Evolutionary conservation across 768 basidiomycete genomes (phyloP).

Genomic region (Pseudohyphozyma bogoriensis): DNA sequence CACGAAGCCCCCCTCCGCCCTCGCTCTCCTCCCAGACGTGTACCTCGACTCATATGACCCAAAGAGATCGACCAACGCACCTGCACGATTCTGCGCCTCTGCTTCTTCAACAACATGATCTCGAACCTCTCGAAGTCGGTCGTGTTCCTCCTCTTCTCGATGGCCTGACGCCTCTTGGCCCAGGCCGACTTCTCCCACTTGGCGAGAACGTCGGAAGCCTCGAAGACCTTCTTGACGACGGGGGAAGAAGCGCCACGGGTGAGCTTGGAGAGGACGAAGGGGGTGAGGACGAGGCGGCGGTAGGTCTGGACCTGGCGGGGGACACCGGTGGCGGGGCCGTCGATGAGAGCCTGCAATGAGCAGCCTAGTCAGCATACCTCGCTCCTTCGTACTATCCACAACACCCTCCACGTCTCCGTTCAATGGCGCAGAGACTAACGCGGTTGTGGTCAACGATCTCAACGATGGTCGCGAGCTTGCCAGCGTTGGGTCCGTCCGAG

Average conservation of each 20-base stretch:
- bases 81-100: constrained; percentile 45
- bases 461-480: constrained; percentile 86
- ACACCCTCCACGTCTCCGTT: background rate
- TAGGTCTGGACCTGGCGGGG: constrained; percentile 86
- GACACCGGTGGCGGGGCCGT: constrained; percentile 82
- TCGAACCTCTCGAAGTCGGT: constrained; percentile 88
- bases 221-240: constrained; percentile 70
- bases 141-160: constrained; percentile 60
- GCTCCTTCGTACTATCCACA: background rate
- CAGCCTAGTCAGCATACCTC: background rate
- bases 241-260: constrained; percentile 79
- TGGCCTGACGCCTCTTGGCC: constrained; percentile 74
- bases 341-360: constrained; percentile 68
- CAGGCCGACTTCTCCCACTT: constrained; percentile 84
- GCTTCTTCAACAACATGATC: constrained; percentile 81
- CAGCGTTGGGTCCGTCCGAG: constrained; percentile 70
- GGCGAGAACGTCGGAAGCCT: constrained; percentile 68
- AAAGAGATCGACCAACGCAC: constrained; percentile 6
- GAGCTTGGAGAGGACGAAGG: constrained; percentile 66
- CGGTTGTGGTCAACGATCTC: constrained; percentile 99
- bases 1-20: background rate
- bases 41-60: too few species aligned
- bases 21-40: background rate
- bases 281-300: constrained; percentile 85
- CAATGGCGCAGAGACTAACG: constrained; percentile 47